Evolutionary conservation across 2,329 filamentous ascomycete genomes (phyloP).

Genomic region (Thermomyces lanuginosus): DNA sequence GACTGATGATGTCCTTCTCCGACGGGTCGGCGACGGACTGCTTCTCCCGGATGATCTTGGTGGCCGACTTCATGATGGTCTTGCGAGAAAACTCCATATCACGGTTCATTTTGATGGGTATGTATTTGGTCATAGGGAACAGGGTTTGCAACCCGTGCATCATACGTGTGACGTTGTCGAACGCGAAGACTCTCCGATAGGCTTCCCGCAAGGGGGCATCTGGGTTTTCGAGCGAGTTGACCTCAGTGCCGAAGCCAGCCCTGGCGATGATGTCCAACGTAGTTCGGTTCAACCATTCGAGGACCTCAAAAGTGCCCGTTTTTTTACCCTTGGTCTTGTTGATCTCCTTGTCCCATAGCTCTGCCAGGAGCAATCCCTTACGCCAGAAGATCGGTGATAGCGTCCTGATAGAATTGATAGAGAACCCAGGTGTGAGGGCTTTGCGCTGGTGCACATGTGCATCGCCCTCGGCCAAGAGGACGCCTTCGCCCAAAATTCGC

Average conservation of each 20-base stretch:
- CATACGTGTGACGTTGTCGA: constrained; percentile 21
- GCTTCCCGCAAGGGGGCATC: constrained; percentile 24
- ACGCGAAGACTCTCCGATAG: constrained; percentile 29
- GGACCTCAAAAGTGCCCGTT: constrained; percentile 20
- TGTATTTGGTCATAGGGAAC: constrained; percentile 23
- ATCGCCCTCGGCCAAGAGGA: constrained; percentile 28
- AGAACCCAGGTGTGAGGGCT: constrained; percentile 23
- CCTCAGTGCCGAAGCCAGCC: constrained; percentile 27
- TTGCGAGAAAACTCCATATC: constrained; percentile 19
- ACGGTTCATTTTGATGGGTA: constrained; percentile 25
- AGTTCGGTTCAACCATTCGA: constrained; percentile 30
- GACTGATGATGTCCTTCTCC: constrained; percentile 25
- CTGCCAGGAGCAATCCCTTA: constrained; percentile 29
- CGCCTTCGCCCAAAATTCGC: constrained; percentile 30
- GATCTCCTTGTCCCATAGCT: constrained; percentile 25
- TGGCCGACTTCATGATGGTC: constrained; percentile 22
- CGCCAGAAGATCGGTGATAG: constrained; percentile 27
- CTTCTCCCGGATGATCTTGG: constrained; percentile 22
- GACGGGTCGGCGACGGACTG: constrained; percentile 16
- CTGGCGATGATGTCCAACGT: constrained; percentile 31
- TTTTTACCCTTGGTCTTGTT: constrained; percentile 10
- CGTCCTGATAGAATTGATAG: constrained; percentile 23
- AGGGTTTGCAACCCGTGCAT: constrained; percentile 29
- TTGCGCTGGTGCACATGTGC: constrained; percentile 29
- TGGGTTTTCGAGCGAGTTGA: constrained; percentile 24